Percentiles rank a stretch among this genome's conserved stretches.
Conservation (phyloP, 2,329 filamentous ascomycete species). For the Calonectria pseudoreteaudii region DNA sequence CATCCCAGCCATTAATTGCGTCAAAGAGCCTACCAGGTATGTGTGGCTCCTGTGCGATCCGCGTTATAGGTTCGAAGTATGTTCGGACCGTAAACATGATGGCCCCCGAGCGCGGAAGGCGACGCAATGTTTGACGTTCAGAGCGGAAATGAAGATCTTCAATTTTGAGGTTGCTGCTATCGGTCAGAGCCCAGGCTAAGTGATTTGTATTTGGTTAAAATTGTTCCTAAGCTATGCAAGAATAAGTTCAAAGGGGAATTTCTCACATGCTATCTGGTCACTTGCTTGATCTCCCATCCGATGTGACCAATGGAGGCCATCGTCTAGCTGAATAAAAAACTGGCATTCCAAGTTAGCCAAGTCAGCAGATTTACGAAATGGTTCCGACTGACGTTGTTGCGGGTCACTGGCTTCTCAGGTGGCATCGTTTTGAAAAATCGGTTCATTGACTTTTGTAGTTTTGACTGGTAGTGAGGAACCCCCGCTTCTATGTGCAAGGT, state of each 20-base stretch:
- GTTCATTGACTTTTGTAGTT: conserved; percentile 35
- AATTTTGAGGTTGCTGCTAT: conserved; percentile 12
- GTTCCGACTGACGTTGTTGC: conserved; percentile 24
- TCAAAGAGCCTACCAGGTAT: conserved; percentile 29
- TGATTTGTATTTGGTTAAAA: background rate
- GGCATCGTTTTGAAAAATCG: conserved; percentile 32
- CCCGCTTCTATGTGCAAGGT: conserved; percentile 34
- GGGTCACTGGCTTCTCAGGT: conserved; percentile 28
- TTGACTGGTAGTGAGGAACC: conserved; percentile 32
- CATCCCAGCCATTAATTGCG: conserved; percentile 34
- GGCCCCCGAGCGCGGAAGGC: conserved; percentile 28
- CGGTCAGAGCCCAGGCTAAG: conserved; percentile 31
- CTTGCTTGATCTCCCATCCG: conserved; percentile 31
- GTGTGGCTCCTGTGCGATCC: conserved; percentile 25
- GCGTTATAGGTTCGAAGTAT: conserved; percentile 34
- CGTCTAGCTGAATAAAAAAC: conserved; percentile 37
- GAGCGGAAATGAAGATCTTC: conserved; percentile 36
- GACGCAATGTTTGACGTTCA: conserved; percentile 32
- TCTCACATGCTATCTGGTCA: conserved; percentile 29
- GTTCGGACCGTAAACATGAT: conserved; percentile 30
- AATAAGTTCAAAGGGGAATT: fast-evolving
- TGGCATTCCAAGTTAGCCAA: background rate
- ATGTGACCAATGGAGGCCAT: conserved; percentile 36
- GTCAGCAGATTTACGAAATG: fast-evolving
- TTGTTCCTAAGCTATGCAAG: fast-evolving